A percentile compares a stretch with the other conserved stretches of the same genome.
phyloP scores from a whole-genome alignment of 2,329 filamentous ascomycete genomes.

The Tolypocladium tundrense region DNA sequence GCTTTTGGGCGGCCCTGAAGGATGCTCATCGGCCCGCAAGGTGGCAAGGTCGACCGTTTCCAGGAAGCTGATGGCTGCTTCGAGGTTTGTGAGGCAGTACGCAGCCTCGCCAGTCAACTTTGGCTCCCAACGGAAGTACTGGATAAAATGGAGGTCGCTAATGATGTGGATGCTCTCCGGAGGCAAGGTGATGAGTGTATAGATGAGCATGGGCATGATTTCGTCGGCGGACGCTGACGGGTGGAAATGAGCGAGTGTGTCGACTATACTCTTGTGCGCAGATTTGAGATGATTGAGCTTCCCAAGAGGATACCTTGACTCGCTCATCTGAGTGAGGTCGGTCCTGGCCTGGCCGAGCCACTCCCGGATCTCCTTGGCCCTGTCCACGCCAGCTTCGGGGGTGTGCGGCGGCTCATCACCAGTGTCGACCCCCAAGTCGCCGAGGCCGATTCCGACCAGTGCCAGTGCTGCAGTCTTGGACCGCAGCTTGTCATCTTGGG shows the following conservation, averaged over 20 bases:
- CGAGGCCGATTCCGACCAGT: constrained; percentile 82
- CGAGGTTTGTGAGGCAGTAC: constrained; percentile 92
- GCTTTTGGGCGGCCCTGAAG: constrained; percentile 54
- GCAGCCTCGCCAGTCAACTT: constrained; percentile 90
- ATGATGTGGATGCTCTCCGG: constrained; percentile 80
- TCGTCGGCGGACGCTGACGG: constrained; percentile 89
- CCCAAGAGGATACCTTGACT: constrained; percentile 77
- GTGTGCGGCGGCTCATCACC: constrained; percentile 46
- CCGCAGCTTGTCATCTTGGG: constrained; percentile 84
- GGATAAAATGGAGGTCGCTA: constrained; percentile 91
- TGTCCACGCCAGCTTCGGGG: constrained; percentile 46
- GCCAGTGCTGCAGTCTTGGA: constrained; percentile 87
- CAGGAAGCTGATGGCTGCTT: constrained; percentile 87
- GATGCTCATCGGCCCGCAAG: constrained; percentile 67
- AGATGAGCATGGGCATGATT: constrained; percentile 93
- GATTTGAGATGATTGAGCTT: constrained; percentile 84
- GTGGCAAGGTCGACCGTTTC: constrained; percentile 92
- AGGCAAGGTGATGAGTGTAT: constrained; percentile 83
- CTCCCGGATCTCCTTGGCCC: constrained; percentile 57
- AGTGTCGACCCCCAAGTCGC: constrained; percentile 72
- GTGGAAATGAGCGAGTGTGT: constrained; percentile 60
- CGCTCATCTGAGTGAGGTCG: constrained; percentile 71
- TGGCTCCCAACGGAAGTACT: constrained; percentile 74
- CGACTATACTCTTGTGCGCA: constrained; percentile 89
- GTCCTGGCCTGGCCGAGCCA: constrained; percentile 60